These are phyloP conservation scores for Quercus agrifolia DNA, from an alignment of 306 rosid genomes.

Conservation along the genomic window DNA sequence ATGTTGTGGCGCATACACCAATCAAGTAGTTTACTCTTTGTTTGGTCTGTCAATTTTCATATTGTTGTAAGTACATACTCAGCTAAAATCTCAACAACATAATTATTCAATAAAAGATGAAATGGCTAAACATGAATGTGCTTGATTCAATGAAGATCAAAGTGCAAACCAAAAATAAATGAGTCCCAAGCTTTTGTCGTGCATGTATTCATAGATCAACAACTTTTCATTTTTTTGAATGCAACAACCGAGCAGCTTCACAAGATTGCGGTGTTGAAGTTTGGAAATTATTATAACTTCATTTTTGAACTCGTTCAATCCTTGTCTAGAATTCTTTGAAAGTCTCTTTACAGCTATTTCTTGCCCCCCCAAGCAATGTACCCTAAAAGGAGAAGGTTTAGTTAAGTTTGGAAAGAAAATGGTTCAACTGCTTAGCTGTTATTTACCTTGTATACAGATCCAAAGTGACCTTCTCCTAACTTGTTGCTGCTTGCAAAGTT, in stretches of 20 bases:
- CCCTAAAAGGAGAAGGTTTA: no score
- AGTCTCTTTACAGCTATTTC: neutral
- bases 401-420: no score
- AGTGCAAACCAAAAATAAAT: neutral
- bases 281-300: neutral
- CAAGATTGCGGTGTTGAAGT: neutral
- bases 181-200: neutral
- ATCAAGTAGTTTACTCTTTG: neutral
- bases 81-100: neutral
- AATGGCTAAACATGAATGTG: neutral
- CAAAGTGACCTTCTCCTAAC: no score
- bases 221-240: neutral
- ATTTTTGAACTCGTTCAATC: neutral
- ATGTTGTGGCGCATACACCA: neutral
- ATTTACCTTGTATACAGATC: no score
- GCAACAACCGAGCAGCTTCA: neutral
- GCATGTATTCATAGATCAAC: neutral
- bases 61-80: neutral
- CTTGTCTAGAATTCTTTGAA: neutral
- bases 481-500: no score
- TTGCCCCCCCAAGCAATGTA: neutral
- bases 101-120: neutral
- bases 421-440: no score
- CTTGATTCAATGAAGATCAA: no score
- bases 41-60: neutral